These are phyloP conservation scores for Albatrellus ellisii DNA, from an alignment of 768 basidiomycete genomes.

Conservation along the genomic window DNA sequence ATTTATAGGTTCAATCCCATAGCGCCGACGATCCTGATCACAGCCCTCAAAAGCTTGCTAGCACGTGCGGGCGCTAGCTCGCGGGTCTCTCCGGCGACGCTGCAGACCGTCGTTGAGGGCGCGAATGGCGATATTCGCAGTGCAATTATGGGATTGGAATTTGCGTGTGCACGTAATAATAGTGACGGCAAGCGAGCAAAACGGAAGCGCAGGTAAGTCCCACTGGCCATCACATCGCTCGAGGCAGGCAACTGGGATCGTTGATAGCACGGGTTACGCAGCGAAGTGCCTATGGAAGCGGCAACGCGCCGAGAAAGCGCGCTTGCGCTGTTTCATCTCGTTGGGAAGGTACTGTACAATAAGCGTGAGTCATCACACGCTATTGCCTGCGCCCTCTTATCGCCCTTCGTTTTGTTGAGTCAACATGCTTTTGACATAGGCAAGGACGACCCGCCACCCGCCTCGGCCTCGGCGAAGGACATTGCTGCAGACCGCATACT, in stretches of 20 bases:
- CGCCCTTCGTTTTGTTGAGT: no score
- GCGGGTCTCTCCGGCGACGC: constrained; percentile 45
- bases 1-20: constrained; percentile 77
- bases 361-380: no score
- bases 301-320: constrained; percentile 78
- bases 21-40: constrained; percentile 72
- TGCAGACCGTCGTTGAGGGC: constrained; percentile 67
- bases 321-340: constrained; percentile 78
- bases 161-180: constrained; percentile 46
- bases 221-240: constrained; percentile 12
- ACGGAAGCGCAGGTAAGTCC: constrained; percentile 17
- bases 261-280: background rate
- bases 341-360: constrained; percentile 92
- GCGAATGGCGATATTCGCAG: constrained; percentile 88
- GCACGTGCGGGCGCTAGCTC: constrained; percentile 16
- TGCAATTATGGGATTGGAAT: constrained; percentile 88
- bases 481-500: constrained; percentile 43
- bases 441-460: constrained; percentile 53
- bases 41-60: constrained; percentile 56
- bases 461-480: constrained; percentile 48
- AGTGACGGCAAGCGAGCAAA: constrained; percentile 23
- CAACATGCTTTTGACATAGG: no score
- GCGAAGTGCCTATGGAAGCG: constrained; percentile 36
- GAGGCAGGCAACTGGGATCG: background rate
- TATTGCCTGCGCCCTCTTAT: no score